phyloP scores from a whole-genome alignment of 2,329 filamentous ascomycete species.

The Tolypocladium cylindrosporum region DNA sequence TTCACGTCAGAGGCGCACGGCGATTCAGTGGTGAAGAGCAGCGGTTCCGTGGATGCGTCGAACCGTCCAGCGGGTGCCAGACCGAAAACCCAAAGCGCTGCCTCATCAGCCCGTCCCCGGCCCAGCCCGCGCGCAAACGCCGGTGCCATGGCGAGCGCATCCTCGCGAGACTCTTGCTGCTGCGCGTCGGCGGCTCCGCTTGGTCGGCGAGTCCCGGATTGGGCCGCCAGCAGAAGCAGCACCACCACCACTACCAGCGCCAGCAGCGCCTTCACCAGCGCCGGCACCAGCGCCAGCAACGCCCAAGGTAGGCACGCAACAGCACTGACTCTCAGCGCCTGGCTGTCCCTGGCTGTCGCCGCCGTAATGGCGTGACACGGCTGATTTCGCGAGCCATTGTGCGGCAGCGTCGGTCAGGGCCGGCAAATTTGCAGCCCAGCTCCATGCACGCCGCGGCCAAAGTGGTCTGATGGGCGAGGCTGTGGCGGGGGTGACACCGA shows the following conservation, averaged over 20 bases:
- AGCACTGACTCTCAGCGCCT: too few relatives aligned
- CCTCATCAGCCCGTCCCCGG: not conserved
- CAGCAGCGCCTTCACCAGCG: too few relatives aligned
- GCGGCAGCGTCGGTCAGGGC: not conserved
- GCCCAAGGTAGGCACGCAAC: too few relatives aligned
- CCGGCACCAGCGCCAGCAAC: too few relatives aligned
- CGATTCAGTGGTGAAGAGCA: not conserved
- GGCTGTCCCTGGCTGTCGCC: not conserved
- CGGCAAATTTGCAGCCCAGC: slow-evolving; percentile 4
- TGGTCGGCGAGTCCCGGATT: not conserved
- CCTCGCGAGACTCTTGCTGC: not conserved
- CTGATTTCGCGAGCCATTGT: not conserved
- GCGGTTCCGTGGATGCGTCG: not conserved
- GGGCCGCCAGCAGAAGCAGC: not conserved
- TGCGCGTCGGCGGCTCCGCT: not conserved
- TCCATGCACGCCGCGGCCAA: slow-evolving; percentile 10
- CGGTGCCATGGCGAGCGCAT: too few relatives aligned
- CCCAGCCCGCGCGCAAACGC: not conserved
- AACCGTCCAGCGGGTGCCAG: not conserved
- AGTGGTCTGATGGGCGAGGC: slow-evolving; percentile 30
- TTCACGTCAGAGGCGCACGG: not conserved
- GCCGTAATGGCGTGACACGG: slow-evolving; percentile 10
- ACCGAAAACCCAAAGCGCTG: not conserved
- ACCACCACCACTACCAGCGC: too few relatives aligned
- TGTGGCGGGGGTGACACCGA: slow-evolving; percentile 8